A percentile compares a stretch with the other conserved stretches of the same genome.
These are phyloP conservation scores for Luzula sylvatica DNA, from an alignment of 176 grass and related monocot species.

Conservation along the genomic window DNA sequence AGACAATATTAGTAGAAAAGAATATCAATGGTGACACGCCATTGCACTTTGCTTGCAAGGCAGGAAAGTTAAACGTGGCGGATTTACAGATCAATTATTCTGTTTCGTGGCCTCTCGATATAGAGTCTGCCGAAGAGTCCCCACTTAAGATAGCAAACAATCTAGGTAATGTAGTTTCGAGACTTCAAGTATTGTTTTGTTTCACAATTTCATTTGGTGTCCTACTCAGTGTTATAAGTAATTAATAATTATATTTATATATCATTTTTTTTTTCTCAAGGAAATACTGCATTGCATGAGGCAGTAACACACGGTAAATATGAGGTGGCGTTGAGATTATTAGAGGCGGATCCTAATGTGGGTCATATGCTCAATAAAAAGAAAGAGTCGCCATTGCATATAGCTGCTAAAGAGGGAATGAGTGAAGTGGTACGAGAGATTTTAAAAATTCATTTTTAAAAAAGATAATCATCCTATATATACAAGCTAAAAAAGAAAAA, in stretches of 20 bases:
- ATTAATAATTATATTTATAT: neutral
- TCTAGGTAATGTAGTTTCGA: constrained; percentile 4
- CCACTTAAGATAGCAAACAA: constrained; percentile 18
- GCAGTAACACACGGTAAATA: neutral
- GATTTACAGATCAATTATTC: constrained; percentile 3
- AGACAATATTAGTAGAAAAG: constrained; percentile 13
- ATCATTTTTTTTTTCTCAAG: neutral
- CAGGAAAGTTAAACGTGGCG: constrained; percentile 21
- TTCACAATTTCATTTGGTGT: too few species aligned
- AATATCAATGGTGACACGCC: constrained; percentile 51
- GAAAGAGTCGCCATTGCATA: constrained; percentile 17
- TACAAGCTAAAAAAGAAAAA: too few species aligned
- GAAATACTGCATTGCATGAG: constrained; percentile 23
- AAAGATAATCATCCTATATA: too few species aligned
- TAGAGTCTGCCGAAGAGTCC: constrained; percentile 1
- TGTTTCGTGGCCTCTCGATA: neutral
- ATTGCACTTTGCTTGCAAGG: constrained; percentile 42
- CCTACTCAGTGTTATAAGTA: too few species aligned
- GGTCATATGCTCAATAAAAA: neutral
- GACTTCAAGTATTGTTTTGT: too few species aligned
- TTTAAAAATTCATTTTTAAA: too few species aligned
- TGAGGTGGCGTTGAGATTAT: neutral
- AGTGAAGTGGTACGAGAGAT: neutral
- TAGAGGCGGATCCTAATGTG: neutral
- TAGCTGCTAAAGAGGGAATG: constrained; percentile 6